Conservation (phyloP, 2,329 filamentous ascomycete species). For the Thielaviopsis populi region DNA sequence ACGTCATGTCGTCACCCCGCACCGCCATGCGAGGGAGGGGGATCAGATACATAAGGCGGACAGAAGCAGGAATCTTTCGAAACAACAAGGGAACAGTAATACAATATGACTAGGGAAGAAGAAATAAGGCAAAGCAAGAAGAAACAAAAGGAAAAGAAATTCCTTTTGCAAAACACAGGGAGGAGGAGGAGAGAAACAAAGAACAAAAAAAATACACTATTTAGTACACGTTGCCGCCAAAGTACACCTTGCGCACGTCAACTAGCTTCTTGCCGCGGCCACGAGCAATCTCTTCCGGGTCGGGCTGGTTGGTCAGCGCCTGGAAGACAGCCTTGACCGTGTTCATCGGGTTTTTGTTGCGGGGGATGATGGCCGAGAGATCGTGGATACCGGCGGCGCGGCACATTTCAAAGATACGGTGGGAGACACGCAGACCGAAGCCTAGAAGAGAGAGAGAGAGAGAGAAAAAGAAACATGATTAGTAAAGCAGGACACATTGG, state of each 20-base stretch:
- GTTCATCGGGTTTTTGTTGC: conserved; percentile 93
- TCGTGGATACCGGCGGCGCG: conserved; percentile 76
- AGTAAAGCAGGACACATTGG: neutral
- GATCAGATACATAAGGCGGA: neutral
- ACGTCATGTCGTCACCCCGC: no score
- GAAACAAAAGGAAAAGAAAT: neutral
- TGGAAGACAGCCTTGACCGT: conserved; percentile 82
- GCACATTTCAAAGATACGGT: conserved; percentile 88
- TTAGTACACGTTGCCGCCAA: conserved; percentile 59
- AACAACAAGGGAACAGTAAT: conserved; percentile 4
- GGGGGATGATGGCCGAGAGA: conserved; percentile 65
- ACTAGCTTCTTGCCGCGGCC: conserved; percentile 90
- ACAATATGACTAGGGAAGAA: no score
- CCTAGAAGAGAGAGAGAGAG: conserved; percentile 36
- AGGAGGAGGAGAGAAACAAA: no score
- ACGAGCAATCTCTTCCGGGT: conserved; percentile 80
- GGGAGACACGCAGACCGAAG: conserved; percentile 83
- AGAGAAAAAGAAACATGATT: conserved; percentile 15
- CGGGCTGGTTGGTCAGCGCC: conserved; percentile 65
- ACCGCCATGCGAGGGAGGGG: no score
- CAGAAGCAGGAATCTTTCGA: neutral
- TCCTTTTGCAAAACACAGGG: neutral
- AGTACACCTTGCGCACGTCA: conserved; percentile 93
- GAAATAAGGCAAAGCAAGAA: neutral
- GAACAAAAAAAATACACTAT: neutral